Evolutionary conservation across 2,329 filamentous ascomycete genomes (phyloP).

Genomic region (Zymoseptoria crescenta): DNA sequence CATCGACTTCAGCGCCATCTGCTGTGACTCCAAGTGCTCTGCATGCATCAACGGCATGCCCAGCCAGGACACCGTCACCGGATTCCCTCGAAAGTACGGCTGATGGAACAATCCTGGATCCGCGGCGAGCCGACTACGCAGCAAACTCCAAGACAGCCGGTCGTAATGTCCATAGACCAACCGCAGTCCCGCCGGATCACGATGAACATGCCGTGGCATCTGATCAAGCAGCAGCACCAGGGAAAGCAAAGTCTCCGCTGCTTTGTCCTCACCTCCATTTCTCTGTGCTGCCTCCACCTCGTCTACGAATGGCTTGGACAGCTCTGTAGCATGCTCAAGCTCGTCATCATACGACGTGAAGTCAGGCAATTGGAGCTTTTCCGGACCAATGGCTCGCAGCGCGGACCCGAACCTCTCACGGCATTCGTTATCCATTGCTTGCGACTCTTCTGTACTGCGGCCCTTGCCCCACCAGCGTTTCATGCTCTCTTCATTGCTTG

Average conservation of each 20-base stretch:
- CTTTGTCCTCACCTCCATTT: constrained; percentile 19
- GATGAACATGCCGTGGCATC: constrained; percentile 54
- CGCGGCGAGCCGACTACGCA: constrained; percentile 13
- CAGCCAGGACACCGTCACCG: constrained; percentile 47
- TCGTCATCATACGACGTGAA: constrained; percentile 22
- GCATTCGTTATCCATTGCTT: constrained; percentile 33
- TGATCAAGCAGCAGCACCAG: constrained; percentile 56
- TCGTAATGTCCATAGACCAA: constrained; percentile 52
- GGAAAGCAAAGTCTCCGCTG: constrained; percentile 37
- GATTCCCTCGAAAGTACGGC: constrained; percentile 6
- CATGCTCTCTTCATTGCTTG: constrained; percentile 19
- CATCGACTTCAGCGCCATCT: constrained; percentile 27
- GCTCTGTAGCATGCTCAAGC: constrained; percentile 9
- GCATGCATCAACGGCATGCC: constrained; percentile 55
- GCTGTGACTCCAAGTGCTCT: constrained; percentile 43
- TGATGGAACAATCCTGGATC: constrained; percentile 8
- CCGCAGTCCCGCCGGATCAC: constrained; percentile 36
- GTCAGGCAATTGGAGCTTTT: constrained; percentile 25
- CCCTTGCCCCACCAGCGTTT: constrained; percentile 34
- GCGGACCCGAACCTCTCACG: constrained; percentile 28
- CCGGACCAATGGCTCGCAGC: constrained; percentile 33
- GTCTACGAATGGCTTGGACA: constrained; percentile 32
- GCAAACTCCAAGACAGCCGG: constrained; percentile 39
- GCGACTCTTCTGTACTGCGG: constrained; percentile 26
- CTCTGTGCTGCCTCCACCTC: constrained; percentile 25